A percentile compares a stretch with the other conserved stretches of the same genome.
Evolutionary conservation across 1,284 basidiomycete genomes (phyloP).

Genomic region (Cystobasidium pallidum): DNA sequence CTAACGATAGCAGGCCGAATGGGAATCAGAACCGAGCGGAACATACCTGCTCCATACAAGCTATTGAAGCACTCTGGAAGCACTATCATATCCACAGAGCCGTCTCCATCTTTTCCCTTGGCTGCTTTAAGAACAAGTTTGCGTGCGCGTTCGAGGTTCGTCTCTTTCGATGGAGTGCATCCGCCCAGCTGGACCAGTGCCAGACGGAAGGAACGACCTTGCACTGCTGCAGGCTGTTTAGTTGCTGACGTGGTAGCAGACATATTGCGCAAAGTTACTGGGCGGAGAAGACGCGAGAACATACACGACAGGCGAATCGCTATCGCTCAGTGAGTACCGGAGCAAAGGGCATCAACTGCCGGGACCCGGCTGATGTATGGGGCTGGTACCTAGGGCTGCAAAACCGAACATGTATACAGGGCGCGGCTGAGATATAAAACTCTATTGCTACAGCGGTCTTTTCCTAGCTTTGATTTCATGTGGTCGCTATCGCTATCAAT

Average conservation of each 20-base stretch:
- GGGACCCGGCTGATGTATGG: neutral
- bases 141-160: conserved; percentile 67
- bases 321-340: neutral
- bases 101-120: conserved; percentile 56
- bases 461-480: neutral
- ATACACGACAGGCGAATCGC: neutral
- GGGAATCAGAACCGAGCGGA: conserved; percentile 47
- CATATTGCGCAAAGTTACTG: conserved; percentile 10
- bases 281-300: neutral
- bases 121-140: conserved; percentile 76
- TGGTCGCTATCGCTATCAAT: conserved; percentile 47
- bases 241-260: neutral
- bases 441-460: neutral
- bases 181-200: conserved; percentile 83
- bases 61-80: conserved; percentile 90
- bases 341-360: neutral
- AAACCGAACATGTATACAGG: neutral
- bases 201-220: conserved; percentile 67
- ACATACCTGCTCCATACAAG: conserved; percentile 73
- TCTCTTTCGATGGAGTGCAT: conserved; percentile 68
- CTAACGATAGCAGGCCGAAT: neutral
- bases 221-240: conserved; percentile 25
- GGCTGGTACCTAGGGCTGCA: too few relatives aligned
- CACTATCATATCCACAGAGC: conserved; percentile 72
- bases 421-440: neutral